Percentiles rank a stretch among this genome's conserved stretches.
Evolutionary conservation across 1,284 basidiomycete genomes (phyloP).

Genomic region (Ceratorhiza oryzae-sativae): DNA sequence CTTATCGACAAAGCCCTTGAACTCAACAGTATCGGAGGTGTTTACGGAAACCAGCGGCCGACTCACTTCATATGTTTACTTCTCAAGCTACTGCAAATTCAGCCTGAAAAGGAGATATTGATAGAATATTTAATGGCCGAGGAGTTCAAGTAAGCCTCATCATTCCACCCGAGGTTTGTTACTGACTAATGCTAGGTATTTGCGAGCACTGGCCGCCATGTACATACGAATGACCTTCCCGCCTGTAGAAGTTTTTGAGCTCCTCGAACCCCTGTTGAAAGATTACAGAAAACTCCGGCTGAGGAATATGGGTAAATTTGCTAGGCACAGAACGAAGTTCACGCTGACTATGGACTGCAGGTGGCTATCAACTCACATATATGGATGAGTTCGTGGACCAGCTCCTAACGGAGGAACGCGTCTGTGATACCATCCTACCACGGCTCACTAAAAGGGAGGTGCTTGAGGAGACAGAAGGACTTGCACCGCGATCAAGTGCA

Average conservation of each 20-base stretch:
- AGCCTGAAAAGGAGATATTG: slow-evolving; percentile 96
- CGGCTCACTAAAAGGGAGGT: slow-evolving; percentile 85
- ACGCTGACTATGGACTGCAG: slow-evolving; percentile 53
- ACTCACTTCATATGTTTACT: slow-evolving; percentile 92
- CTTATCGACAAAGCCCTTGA: slow-evolving; percentile 93
- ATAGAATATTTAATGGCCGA: slow-evolving; percentile 93
- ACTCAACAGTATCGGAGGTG: slow-evolving; percentile 86
- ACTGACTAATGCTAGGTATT: slow-evolving; percentile 65
- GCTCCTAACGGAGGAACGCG: slow-evolving; percentile 86
- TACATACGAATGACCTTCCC: slow-evolving; percentile 96
- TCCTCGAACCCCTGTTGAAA: slow-evolving; percentile 91
- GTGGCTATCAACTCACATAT: slow-evolving; percentile 80
- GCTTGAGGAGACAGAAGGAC: slow-evolving; percentile 90
- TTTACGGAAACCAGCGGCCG: slow-evolving; percentile 90
- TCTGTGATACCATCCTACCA: slow-evolving; percentile 96
- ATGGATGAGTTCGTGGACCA: slow-evolving; percentile 94
- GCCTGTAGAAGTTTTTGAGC: slow-evolving; percentile 88
- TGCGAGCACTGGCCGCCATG: slow-evolving; percentile 91
- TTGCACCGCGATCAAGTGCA: slow-evolving; percentile 81
- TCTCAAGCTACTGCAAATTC: slow-evolving; percentile 94
- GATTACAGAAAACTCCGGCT: slow-evolving; percentile 92
- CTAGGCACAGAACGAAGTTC: neutral
- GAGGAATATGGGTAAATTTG: slow-evolving; percentile 74
- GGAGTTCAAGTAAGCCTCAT: slow-evolving; percentile 90
- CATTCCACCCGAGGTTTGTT: neutral